phyloP scores from a whole-genome alignment of 2,329 filamentous ascomycete genomes.

The Fusarium tjaetaba region DNA sequence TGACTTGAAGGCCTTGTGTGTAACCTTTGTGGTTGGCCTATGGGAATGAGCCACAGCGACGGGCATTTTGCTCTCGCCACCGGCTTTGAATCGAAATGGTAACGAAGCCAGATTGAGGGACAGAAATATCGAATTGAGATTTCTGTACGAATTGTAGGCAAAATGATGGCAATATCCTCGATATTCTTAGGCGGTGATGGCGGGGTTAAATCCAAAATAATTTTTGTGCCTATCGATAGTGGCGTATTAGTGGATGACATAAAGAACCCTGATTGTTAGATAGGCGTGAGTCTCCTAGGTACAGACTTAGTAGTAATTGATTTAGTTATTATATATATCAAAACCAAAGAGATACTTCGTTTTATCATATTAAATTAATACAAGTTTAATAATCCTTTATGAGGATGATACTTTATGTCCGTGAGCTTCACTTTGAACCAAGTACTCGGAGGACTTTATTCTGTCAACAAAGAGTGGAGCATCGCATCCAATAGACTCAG shows the following conservation, averaged over 20 bases:
- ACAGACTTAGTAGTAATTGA: neutral
- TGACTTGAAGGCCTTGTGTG: constrained; percentile 92
- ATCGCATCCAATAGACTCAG: neutral
- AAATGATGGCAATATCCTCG: constrained; percentile 43
- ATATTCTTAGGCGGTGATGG: constrained; percentile 46
- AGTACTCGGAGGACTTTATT: neutral
- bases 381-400: too few relatives aligned
- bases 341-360: rapidly evolving
- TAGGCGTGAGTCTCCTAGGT: neutral
- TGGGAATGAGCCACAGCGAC: constrained; percentile 81
- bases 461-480: neutral
- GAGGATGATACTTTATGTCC: rapidly evolving
- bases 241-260: constrained; percentile 2
- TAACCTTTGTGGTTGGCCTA: constrained; percentile 87
- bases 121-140: constrained; percentile 6
- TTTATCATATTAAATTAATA: rapidly evolving
- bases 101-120: constrained; percentile 70
- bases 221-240: constrained; percentile 54
- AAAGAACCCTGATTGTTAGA: neutral
- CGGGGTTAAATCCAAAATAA: constrained; percentile 52
- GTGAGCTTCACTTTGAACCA: neutral
- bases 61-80: constrained; percentile 78
- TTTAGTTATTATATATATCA: rapidly evolving
- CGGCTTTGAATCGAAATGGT: constrained; percentile 90
- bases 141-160: constrained; percentile 17